Percentiles rank a stretch among this genome's conserved stretches.
These are phyloP conservation scores for Pycnococcus provasolii DNA, from an alignment of 139 green algal species.

Conservation along the genomic window DNA sequence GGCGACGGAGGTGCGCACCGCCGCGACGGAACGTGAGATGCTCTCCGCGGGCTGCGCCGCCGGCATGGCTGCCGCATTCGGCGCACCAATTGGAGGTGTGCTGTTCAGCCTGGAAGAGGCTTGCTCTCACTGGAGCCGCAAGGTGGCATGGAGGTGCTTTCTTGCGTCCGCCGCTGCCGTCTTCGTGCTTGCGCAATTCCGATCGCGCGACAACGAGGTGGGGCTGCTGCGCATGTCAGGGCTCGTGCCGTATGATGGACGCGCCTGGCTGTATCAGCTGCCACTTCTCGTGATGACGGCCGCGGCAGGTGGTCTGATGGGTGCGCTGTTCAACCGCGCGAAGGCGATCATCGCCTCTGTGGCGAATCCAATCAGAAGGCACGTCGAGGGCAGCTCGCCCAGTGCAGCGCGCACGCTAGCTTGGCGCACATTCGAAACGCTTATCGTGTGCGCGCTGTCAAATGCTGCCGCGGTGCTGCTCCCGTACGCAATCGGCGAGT, in stretches of 20 bases:
- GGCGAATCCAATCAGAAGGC: too few relatives aligned
- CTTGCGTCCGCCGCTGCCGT: constrained; percentile 38
- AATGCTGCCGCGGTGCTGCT: constrained; percentile 20
- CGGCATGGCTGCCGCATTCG: constrained; percentile 69
- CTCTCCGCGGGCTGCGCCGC: constrained; percentile 67
- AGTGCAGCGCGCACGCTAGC: too few relatives aligned
- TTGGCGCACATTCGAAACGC: background rate
- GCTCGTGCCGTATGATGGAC: constrained; percentile 16
- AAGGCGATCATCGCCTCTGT: background rate
- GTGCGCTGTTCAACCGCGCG: constrained; percentile 22
- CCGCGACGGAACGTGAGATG: constrained; percentile 55
- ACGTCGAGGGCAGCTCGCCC: too few relatives aligned
- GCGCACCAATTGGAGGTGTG: constrained; percentile 80
- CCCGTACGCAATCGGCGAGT: constrained; percentile 27
- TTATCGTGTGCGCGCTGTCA: background rate
- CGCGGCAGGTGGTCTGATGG: constrained; percentile 3
- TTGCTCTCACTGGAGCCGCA: constrained; percentile 53
- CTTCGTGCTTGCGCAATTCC: constrained; percentile 22
- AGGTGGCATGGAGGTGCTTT: constrained; percentile 74
- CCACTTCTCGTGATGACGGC: constrained; percentile 42
- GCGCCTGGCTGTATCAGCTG: constrained; percentile 54
- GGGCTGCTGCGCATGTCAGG: constrained; percentile 52
- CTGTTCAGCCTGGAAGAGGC: constrained; percentile 86
- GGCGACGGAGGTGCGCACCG: background rate
- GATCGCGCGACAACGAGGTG: constrained; percentile 10